Evolutionary conservation across 1,139 yeast genomes (phyloP), one percentile per base, ranked within the genome.

Genomic region (Suhomyces coccinellae): DNA sequence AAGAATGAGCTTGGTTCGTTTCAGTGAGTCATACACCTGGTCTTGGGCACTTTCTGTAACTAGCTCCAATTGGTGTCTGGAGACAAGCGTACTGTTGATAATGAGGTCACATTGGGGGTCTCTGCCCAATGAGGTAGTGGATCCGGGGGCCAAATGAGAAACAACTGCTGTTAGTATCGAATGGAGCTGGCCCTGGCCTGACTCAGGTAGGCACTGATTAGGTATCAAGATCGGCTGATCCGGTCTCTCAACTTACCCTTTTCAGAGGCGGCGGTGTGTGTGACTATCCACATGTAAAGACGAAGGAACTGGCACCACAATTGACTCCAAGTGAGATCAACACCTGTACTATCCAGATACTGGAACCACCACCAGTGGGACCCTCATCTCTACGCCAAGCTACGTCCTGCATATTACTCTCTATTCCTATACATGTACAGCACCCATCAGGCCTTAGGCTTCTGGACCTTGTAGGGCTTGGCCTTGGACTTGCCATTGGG

Each of bases 21-120:
- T 10, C 6, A 42, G 48, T 4, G 45, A 20, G 16, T 55, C 50
- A 28, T 48, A 34, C 13, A 56, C 27, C n/a, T 44, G 41, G 2
- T 40, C 27, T 6, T 37, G 38, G 4, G 34, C 17, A 4, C n/a
- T 24, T 44, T 36, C 8, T 36, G 16, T 46, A 20, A 48, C 48
- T 10, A 67, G 40, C 38, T 57, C 56, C 31, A 71, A 48, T 39
- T 70, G 73, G 17, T 60, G 57, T 45, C 71, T 57, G 1, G 76
- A 67, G 6, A 69, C 65, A 38, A 60, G 59, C 2, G 58, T 49
- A 29, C 63, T 61, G 34, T 55, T 55, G 32, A 64, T 49, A 12
- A 66, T 52, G 45, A 55, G 60, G 36, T 51, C 50, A 17, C 62
- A 61, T 30, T 55, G 55, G n/a, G 55, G 52, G 40, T 62, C 67